Evolutionary conservation across 257 asterid genomes (phyloP), one percentile per base, ranked within the genome.

Genomic region (Fraxinus quadrangulata): DNA sequence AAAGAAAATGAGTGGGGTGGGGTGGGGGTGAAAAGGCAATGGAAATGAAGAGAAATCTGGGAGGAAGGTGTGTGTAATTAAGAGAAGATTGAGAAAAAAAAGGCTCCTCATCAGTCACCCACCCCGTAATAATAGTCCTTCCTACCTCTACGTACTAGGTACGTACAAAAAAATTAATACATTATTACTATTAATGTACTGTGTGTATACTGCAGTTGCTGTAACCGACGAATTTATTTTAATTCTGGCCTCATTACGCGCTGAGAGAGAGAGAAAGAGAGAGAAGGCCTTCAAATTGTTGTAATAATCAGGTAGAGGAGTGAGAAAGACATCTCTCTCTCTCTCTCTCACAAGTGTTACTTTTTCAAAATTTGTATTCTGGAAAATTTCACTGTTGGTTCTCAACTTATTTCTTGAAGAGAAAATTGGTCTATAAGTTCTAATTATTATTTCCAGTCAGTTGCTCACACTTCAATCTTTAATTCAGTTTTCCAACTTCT

Each of bases 181-280:
- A 73, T 24, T 75, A 24, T n/a, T 65, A 3, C 37, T 39, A 26
- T 13, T 75, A 11, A 10, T 33, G 54, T 36, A 10, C 79, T 59
- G 69, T 67, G 76, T 33, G 73, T 54, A 73, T 73, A 73, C 73
- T 71, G 69, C 78, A 77, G 31, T 84, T 19, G 67, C 67, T 84
- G 85, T 86, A 90, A 85, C 92, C 84, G 93, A 86, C 86, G 93
- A 82, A 78, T 81, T 84, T 83, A 88, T 81, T 72, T 31, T 73
- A 77, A 54, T 82, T 31, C 49, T 49, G n/a, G 21, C 79, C 80
- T 87, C 84, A 83, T 86, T 81, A 75, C 81, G 75, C 79, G 84
- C 84, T 75, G 80, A 75, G 86, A 79, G 83, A 78, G n/a, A 10
- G 34, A 78, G 82, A 70, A 47, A 3, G 34, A 56, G n/a, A 10